A percentile compares a stretch with the other conserved stretches of the same genome.
These are phyloP conservation scores for Fusarium succisae DNA, from an alignment of 2,329 filamentous ascomycete genomes.

Conservation along the genomic window DNA sequence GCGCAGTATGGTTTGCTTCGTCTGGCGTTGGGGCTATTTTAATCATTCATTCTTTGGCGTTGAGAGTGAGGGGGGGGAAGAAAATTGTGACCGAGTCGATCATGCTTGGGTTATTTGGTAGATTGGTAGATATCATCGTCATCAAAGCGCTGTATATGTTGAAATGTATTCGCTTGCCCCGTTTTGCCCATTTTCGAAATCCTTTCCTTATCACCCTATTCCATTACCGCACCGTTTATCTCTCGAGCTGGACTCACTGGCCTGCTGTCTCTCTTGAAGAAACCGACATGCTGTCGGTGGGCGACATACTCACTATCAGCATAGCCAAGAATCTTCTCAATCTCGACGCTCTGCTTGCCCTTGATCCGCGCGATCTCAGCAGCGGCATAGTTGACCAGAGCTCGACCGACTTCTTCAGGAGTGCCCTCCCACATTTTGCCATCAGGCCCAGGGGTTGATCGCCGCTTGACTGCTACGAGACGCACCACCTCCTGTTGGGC, in stretches of 20 bases:
- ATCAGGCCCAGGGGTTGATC: slow-evolving; percentile 50
- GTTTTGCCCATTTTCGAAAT: slow-evolving; percentile 13
- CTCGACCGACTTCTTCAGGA: slow-evolving; percentile 82
- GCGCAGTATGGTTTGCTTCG: slow-evolving; percentile 7
- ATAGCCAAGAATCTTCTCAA: slow-evolving; percentile 83
- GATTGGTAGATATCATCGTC: slow-evolving; percentile 33
- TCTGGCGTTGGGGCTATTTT: slow-evolving; percentile 42
- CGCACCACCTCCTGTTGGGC: slow-evolving; percentile 92
- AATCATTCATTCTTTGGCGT: slow-evolving; percentile 36
- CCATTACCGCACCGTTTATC: slow-evolving; percentile 32
- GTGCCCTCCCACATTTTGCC: slow-evolving; percentile 60
- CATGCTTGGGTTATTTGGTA: slow-evolving; percentile 37
- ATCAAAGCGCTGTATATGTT: slow-evolving; percentile 36
- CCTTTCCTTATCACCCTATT: slow-evolving; percentile 14
- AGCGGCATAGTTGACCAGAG: slow-evolving; percentile 92
- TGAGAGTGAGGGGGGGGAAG: slow-evolving; percentile 27
- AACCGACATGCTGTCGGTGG: slow-evolving; percentile 85
- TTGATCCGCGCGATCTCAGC: slow-evolving; percentile 85
- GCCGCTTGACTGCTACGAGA: slow-evolving; percentile 79
- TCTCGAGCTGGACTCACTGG: slow-evolving; percentile 59
- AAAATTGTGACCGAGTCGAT: slow-evolving; percentile 25
- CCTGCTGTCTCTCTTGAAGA: slow-evolving; percentile 67
- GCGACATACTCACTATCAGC: slow-evolving; percentile 96
- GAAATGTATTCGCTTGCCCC: slow-evolving; percentile 34
- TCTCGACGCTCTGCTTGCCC: slow-evolving; percentile 84